Evolutionary conservation across 768 basidiomycete species (phyloP).

Genomic region (Gyrodon lividus): DNA sequence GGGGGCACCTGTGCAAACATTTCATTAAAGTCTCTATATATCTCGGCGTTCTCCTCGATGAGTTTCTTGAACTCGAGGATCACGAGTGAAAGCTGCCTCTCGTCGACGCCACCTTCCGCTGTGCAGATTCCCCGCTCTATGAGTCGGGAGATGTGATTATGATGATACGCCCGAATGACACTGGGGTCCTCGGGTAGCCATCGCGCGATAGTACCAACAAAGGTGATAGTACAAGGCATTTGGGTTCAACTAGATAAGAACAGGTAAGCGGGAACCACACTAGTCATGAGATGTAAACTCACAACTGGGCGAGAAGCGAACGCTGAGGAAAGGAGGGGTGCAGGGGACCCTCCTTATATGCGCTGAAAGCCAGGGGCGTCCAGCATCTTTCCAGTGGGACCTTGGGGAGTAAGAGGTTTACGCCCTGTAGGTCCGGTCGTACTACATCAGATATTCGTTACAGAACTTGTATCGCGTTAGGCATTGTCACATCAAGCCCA

Average conservation of each 20-base stretch:
- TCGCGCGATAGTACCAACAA: conserved; percentile 23
- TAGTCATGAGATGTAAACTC: background rate
- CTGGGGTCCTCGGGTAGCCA: conserved; percentile 19
- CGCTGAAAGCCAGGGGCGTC: background rate
- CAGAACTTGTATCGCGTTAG: no score
- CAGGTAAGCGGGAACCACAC: background rate
- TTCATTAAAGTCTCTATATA: conserved; percentile 23
- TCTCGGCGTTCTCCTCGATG: conserved; percentile 20
- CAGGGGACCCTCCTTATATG: conserved; percentile 3
- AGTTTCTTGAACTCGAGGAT: conserved; percentile 22
- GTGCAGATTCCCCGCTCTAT: conserved; percentile 15
- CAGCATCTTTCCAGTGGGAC: no score
- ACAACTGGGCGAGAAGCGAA: background rate
- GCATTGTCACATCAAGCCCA: no score
- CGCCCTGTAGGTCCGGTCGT: no score
- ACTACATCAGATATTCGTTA: no score
- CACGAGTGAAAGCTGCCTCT: conserved; percentile 9
- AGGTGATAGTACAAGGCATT: conserved; percentile 15
- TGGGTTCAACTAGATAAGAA: background rate
- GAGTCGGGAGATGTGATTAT: conserved; percentile 30
- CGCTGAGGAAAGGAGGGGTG: conserved; percentile 1
- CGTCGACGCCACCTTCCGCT: conserved; percentile 5
- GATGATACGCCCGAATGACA: conserved; percentile 9
- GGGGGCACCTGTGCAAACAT: conserved; percentile 22
- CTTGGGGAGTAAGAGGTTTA: no score